These are phyloP conservation scores for Hirsutella minnesotensis DNA, from an alignment of 2,329 filamentous ascomycete species.

Conservation along the genomic window DNA sequence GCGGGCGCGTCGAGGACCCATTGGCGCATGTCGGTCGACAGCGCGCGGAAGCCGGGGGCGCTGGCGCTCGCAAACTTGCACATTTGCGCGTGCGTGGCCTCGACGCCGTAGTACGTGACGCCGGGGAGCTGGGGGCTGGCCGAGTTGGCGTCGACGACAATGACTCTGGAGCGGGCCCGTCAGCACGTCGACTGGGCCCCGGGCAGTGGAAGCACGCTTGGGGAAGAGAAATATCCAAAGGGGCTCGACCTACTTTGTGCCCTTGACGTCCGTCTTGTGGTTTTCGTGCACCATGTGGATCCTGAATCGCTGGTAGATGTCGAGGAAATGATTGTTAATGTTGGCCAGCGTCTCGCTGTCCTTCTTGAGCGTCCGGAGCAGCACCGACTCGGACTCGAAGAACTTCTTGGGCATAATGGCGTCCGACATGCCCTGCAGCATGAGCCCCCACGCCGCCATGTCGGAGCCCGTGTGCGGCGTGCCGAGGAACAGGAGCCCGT, in stretches of 20 bases:
- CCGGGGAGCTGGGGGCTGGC: slow-evolving; percentile 59
- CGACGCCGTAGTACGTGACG: slow-evolving; percentile 63
- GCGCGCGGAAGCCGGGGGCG: slow-evolving; percentile 51
- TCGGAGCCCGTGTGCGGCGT: slow-evolving; percentile 64
- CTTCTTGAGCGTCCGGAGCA: slow-evolving; percentile 58
- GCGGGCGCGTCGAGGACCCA: slow-evolving; percentile 42
- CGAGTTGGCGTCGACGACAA: slow-evolving; percentile 59
- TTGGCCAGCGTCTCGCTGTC: slow-evolving; percentile 65
- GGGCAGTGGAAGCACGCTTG: no score
- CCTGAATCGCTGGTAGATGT: slow-evolving; percentile 58
- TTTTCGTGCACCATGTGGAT: slow-evolving; percentile 71
- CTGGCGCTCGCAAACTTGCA: slow-evolving; percentile 56
- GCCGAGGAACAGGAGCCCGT: slow-evolving; percentile 64
- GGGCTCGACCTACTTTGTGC: slow-evolving; percentile 34
- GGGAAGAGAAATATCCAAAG: background rate
- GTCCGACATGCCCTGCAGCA: slow-evolving; percentile 56
- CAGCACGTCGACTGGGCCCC: background rate
- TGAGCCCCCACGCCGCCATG: slow-evolving; percentile 53
- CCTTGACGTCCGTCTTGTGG: slow-evolving; percentile 56
- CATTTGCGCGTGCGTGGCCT: slow-evolving; percentile 60
- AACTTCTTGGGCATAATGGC: slow-evolving; percentile 53
- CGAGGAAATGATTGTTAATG: slow-evolving; percentile 62
- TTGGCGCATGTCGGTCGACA: slow-evolving; percentile 35
- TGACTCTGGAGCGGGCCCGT: slow-evolving; percentile 19
- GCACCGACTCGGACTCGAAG: slow-evolving; percentile 53